Base-by-base conservation (phyloP, 208 protist genomes). In the Trypanosoma caninum region DNA sequence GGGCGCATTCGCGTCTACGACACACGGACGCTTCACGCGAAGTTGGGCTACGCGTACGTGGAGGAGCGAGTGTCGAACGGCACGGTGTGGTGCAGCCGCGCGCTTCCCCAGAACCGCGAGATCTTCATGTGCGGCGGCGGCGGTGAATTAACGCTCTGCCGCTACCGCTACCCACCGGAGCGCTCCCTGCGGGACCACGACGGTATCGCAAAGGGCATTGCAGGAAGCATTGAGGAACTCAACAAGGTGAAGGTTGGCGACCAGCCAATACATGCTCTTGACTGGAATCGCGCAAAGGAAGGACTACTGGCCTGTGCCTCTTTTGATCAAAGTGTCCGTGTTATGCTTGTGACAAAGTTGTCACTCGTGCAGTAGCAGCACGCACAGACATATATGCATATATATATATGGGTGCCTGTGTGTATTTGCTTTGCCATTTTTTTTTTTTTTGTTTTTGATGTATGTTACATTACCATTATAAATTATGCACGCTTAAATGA, bases 81-180 rank as follows among this genome's bases (percentile, higher is more conserved):
- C 23, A 94, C 95, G 14, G 74, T 98, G 4, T 98, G 95, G 95
- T 76, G 76, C 65, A 76, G 75, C 18, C 63, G 74, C 11, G 80
- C 92, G 23, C 72, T 97, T 13, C 95, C 95, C 27, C 92, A 97
- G 73, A 95, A 98, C 60, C 75, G 93, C 13, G 93, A 98, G 28
- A 66, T 97, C 25, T 97, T 96, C 59, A 70, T 96, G 48, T 82
- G 69, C 47, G 82, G 87, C 40, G 93, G 93, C 25, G 89, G 82
- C 6, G 92, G 94, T n/a, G 82, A 86, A 51, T 54, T 97, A 20
- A 77, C 78, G n/a, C 80, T 97, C 50, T 94, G 75, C 54, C 76
- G 81, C 10, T 98, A 97, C 75, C 67, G 78, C 34, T 97, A 97
- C 69, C 93, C 93, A 1, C 82, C 84, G 3, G 80, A 96, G 63